Percentiles rank a stretch among this genome's conserved stretches.
phyloP scores from a whole-genome alignment of 352 stramenopile species.

The Thalassiosira hispida region DNA sequence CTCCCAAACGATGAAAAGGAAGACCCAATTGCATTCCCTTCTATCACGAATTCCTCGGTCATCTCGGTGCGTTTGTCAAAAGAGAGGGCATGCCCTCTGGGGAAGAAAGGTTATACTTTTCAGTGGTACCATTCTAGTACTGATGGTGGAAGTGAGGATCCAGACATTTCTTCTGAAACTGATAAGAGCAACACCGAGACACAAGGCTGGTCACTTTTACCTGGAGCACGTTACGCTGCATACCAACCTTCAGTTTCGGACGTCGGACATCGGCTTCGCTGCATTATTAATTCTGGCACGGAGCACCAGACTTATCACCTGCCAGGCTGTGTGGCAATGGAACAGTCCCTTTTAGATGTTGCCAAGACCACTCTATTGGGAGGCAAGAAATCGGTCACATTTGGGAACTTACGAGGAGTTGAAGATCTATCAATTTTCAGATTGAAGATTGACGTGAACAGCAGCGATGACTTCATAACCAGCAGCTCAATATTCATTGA shows the following conservation, averaged over 20 bases:
- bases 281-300: constrained; percentile 50
- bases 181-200: constrained; percentile 9
- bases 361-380: constrained; percentile 33
- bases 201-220: constrained; percentile 57
- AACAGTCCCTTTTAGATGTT: constrained; percentile 33
- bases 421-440: constrained; percentile 16
- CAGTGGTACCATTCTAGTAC: constrained; percentile 74
- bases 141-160: constrained; percentile 19
- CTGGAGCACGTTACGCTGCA: constrained; percentile 59
- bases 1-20: constrained; percentile 6
- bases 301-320: constrained; percentile 14
- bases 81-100: constrained; percentile 42
- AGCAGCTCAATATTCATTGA: constrained; percentile 53
- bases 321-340: constrained; percentile 30
- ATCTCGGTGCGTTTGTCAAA: constrained; percentile 44
- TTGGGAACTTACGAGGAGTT: constrained; percentile 26
- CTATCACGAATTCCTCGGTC: constrained; percentile 43
- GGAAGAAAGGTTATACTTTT: constrained; percentile 59
- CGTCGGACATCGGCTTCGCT: constrained; percentile 61
- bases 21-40: neutral
- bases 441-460: constrained; percentile 47
- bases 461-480: constrained; percentile 37
- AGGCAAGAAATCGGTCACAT: constrained; percentile 32
- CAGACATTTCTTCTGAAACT: neutral
- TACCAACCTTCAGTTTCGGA: constrained; percentile 74